Evolutionary conservation across 345 rosid species (phyloP), one percentile per base, ranked within the genome.

Genomic region (Sisymbrium irio): DNA sequence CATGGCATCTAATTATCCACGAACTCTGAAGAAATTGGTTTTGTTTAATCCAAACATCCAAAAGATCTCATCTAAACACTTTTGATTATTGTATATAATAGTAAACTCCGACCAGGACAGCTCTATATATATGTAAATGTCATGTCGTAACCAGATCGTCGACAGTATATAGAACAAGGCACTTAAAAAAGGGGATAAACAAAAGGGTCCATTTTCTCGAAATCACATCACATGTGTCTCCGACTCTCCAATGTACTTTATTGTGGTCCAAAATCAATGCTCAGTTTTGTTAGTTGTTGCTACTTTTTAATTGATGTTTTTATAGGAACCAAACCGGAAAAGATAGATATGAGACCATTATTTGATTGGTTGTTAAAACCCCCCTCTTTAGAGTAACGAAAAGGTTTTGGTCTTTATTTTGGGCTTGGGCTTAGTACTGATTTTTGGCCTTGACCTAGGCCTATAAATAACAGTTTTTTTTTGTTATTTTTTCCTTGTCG

Each of bases 51-150:
- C 36, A 33, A 33, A 6, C 36, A 7, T 33, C 7, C n/a, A 65
- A 50, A 61, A 71, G 7, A 49, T 22, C 41, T 15, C 32, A 71
- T n/a, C 2, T 27, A 14, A 50, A 53, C 17, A 53, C 33, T 50
- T 49, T 19, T 19, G n/a, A n/a, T n/a, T n/a, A n/a, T n/a, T n/a
- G n/a, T n/a, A n/a, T n/a, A n/a, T n/a, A n/a, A n/a, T n/a, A n/a
- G 65, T 68, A 30, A 62, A 54, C 40, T 68, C 69, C 79, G 79
- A 75, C 79, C 79, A 68, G 64, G 74, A 68, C 69, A 75, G 79
- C 79, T 60, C 63, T 49, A 49, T 49, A 9, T 59, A 28, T 36
- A 25, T 73, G 55, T 6, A 62, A 72, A 51, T 63, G 76, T 72
- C 76, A 51, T 62, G 72, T 74, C 78, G 53, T 37, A 74, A 66